A percentile compares a stretch with the other conserved stretches of the same genome.
Evolutionary conservation across 73 alveolate species (phyloP).

Genomic region (Tetrahymena borealis): DNA sequence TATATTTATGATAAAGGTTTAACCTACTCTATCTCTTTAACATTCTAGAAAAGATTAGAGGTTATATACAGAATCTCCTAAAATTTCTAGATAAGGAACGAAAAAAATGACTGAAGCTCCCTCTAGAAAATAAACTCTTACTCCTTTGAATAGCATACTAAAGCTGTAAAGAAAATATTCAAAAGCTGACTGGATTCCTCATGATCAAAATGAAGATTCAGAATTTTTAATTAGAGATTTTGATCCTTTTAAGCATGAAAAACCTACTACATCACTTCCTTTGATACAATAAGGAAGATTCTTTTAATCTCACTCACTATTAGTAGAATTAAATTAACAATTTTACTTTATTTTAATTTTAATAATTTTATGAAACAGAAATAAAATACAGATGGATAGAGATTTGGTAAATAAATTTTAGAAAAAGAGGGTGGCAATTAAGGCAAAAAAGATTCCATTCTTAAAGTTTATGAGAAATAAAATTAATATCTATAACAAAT

Average conservation of each 20-base stretch:
- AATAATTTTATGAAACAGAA: background rate
- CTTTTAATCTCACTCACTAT: background rate
- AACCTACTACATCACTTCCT: background rate
- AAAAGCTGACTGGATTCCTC: background rate
- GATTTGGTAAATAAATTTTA: background rate
- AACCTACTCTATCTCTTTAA: background rate
- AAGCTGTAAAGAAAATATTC: background rate
- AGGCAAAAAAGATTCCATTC: background rate
- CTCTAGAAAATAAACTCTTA: background rate
- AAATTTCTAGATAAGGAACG: background rate
- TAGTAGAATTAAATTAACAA: background rate
- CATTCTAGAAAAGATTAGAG: background rate
- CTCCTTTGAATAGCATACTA: too few relatives aligned
- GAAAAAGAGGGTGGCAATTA: background rate
- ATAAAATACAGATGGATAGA: background rate
- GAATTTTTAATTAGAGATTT: background rate
- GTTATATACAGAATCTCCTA: background rate
- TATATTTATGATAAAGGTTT: background rate
- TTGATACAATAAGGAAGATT: background rate
- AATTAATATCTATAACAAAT: background rate
- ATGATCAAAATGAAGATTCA: background rate
- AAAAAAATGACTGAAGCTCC: background rate
- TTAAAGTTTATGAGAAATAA: background rate
- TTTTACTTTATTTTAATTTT: background rate
- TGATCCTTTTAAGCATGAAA: background rate